These are phyloP conservation scores for Ambrosiella beaveri DNA, from an alignment of 2,329 filamentous ascomycete species.

Conservation along the genomic window DNA sequence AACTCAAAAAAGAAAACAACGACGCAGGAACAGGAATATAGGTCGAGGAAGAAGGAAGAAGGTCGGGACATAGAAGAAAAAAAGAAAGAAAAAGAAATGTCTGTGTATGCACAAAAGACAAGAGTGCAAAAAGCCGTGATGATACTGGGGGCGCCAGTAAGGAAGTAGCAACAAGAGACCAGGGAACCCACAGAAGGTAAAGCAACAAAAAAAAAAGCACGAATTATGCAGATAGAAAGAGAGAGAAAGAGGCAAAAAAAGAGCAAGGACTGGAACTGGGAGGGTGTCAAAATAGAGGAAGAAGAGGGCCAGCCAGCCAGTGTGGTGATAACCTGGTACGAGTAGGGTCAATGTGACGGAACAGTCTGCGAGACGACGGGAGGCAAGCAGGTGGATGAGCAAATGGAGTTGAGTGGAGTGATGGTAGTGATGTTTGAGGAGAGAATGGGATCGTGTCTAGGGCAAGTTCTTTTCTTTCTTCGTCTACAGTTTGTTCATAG, in stretches of 20 bases:
- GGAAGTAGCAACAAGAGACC: too few species aligned
- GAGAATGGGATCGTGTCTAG: too few species aligned
- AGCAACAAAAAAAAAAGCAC: background rate
- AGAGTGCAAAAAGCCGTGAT: background rate
- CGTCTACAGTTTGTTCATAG: too few species aligned
- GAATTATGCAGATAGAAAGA: background rate
- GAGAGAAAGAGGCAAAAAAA: background rate
- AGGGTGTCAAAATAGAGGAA: background rate
- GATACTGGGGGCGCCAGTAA: background rate
- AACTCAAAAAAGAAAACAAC: constrained; percentile 18
- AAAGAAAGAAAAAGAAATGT: background rate
- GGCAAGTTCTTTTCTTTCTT: too few species aligned
- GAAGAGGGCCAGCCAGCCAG: background rate
- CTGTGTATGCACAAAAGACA: background rate
- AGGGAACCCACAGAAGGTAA: background rate
- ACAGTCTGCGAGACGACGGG: background rate
- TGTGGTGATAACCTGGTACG: background rate
- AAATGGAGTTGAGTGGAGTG: too few species aligned
- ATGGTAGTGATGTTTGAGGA: too few species aligned
- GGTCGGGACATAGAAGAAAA: background rate
- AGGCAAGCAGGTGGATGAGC: too few species aligned
- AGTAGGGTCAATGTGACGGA: background rate
- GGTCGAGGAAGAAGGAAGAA: constrained; percentile 15
- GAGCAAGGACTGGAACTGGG: background rate
- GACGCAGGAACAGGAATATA: constrained; percentile 20